phyloP scores from a whole-genome alignment of 2,329 filamentous ascomycete genomes.

The Xylariaceae sp. region DNA sequence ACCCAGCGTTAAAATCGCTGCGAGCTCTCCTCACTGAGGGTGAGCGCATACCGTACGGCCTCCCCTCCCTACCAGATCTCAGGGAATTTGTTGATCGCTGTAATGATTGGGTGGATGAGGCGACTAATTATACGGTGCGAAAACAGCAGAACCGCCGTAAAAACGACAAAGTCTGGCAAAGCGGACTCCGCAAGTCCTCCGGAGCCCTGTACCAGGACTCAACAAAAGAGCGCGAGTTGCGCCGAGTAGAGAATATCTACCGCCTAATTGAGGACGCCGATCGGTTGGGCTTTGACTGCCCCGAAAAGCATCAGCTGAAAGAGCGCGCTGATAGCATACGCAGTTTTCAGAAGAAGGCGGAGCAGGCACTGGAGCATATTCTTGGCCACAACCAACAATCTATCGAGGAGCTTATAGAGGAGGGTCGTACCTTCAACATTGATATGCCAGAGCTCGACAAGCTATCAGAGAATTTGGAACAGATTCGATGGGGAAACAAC shows the following conservation, averaged over 20 bases:
- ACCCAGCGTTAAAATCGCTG: constrained; percentile 79
- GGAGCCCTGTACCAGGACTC: constrained; percentile 54
- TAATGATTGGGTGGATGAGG: constrained; percentile 97
- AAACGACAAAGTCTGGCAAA: constrained; percentile 82
- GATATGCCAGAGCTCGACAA: constrained; percentile 84
- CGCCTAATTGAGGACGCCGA: constrained; percentile 79
- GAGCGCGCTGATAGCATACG: constrained; percentile 82
- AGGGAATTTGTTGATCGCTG: constrained; percentile 90
- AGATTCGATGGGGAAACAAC: constrained; percentile 83
- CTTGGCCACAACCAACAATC: constrained; percentile 59
- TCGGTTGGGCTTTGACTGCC: constrained; percentile 85
- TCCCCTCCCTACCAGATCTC: constrained; percentile 75
- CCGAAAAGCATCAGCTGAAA: constrained; percentile 78
- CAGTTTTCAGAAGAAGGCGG: constrained; percentile 74
- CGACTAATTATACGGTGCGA: constrained; percentile 89
- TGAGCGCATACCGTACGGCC: constrained; percentile 88
- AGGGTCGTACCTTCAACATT: constrained; percentile 82
- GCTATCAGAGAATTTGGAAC: constrained; percentile 73
- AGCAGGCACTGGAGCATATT: constrained; percentile 62
- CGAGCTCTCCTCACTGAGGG: constrained; percentile 83
- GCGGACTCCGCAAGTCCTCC: constrained; percentile 64
- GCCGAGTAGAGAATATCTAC: constrained; percentile 83
- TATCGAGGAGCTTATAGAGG: constrained; percentile 88
- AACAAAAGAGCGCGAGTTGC: constrained; percentile 74
- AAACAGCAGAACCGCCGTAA: constrained; percentile 98